Evolutionary conservation across 2,329 filamentous ascomycete genomes (phyloP).

Genomic region (Cladosporium sp.): DNA sequence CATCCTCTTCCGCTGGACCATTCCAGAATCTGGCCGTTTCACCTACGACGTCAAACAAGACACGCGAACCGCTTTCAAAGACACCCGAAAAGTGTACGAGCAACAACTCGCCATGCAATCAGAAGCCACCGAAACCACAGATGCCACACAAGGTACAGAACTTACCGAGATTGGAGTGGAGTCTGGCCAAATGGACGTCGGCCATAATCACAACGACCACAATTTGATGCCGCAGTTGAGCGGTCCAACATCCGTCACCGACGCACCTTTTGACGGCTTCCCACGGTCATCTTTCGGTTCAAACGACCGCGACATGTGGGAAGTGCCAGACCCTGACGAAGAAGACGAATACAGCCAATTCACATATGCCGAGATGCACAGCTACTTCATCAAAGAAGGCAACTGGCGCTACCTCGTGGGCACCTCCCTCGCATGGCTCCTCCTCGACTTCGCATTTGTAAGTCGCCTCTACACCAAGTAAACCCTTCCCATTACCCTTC

Average conservation of each 20-base stretch:
- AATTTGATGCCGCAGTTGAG: slow-evolving; percentile 1
- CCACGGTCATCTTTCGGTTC: slow-evolving; percentile 1
- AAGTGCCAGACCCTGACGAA: slow-evolving; percentile 4
- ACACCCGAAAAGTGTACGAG: slow-evolving; percentile 19
- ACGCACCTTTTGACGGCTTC: slow-evolving; percentile 4
- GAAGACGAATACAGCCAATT: slow-evolving; percentile 16
- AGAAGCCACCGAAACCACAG: slow-evolving; percentile 2
- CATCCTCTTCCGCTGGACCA: slow-evolving; percentile 37
- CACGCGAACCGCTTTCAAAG: slow-evolving; percentile 21
- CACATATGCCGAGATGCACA: slow-evolving; percentile 13
- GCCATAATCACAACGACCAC: background rate
- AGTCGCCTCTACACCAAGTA: slow-evolving; percentile 10
- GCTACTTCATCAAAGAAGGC: slow-evolving; percentile 19
- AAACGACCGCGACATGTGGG: slow-evolving; percentile 17
- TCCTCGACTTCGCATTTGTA: slow-evolving; percentile 20
- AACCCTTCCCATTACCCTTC: background rate
- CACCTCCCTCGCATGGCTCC: slow-evolving; percentile 20
- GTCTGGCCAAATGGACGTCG: background rate
- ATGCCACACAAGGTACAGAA: background rate
- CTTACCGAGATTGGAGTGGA: slow-evolving; percentile 1
- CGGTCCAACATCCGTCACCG: background rate
- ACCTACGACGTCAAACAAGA: slow-evolving; percentile 36
- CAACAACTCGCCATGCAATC: slow-evolving; percentile 4
- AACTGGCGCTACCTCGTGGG: slow-evolving; percentile 21
- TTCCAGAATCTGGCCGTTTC: slow-evolving; percentile 38